Conservation (phyloP, 805 yeast species). For the Metschnikowia kofuensis region DNA sequence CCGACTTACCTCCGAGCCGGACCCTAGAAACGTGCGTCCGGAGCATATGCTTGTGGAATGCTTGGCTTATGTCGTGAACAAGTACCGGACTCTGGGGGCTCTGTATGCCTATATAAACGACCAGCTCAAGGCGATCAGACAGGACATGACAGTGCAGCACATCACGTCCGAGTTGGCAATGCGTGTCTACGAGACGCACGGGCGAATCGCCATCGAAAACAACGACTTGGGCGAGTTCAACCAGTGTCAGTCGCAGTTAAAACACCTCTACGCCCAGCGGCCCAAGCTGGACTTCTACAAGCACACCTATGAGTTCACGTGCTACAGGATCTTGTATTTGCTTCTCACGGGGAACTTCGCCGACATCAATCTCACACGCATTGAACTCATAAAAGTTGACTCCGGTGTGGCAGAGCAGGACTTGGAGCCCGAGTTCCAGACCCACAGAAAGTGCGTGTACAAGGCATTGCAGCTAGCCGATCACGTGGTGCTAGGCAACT, state of each 20-base stretch:
- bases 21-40: conserved; percentile 82
- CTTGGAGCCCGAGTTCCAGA: not conserved
- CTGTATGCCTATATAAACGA: conserved; percentile 78
- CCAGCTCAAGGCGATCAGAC: conserved; percentile 89
- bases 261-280: conserved; percentile 52
- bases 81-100: conserved; percentile 44
- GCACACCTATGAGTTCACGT: conserved; percentile 52
- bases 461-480: conserved; percentile 13
- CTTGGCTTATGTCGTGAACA: conserved; percentile 48
- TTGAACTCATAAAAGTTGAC: conserved; percentile 11
- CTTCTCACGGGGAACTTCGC: conserved; percentile 66
- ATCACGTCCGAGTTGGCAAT: conserved; percentile 75
- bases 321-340: conserved; percentile 72
- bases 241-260: conserved; percentile 86
- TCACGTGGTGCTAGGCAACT: conserved; percentile 9
- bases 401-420: not conserved
- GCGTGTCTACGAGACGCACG: conserved; percentile 79
- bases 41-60: conserved; percentile 56
- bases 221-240: conserved; percentile 91
- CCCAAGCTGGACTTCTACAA: conserved; percentile 8
- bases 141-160: conserved; percentile 90
- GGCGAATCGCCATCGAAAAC: conserved; percentile 78
- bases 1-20: conserved; percentile 87
- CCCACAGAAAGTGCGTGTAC: conserved; percentile 8
- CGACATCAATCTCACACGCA: conserved; percentile 46